Conservation (phyloP, 2,329 filamentous ascomycete genomes). For the Bipolaris sorokiniana region DNA sequence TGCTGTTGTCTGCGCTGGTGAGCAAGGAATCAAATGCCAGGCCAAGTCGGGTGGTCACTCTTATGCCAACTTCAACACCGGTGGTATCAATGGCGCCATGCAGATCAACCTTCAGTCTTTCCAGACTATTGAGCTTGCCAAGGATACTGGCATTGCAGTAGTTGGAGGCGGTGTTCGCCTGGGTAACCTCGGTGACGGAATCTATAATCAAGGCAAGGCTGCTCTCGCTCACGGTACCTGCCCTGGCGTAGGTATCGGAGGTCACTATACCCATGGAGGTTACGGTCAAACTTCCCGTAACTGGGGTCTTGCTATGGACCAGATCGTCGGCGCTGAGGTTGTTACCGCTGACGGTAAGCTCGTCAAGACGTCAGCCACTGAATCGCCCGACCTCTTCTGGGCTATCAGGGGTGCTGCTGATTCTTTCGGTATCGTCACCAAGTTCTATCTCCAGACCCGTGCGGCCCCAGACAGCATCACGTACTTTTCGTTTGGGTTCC, state of each 20-base stretch:
- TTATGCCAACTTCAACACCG: constrained; percentile 60
- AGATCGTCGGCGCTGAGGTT: constrained; percentile 44
- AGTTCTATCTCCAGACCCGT: constrained; percentile 45
- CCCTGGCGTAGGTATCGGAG: constrained; percentile 52
- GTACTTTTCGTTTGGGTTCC: constrained; percentile 37
- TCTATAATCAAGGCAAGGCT: constrained; percentile 44
- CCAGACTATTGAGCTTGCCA: constrained; percentile 53
- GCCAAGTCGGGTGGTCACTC: constrained; percentile 70
- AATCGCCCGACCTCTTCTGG: constrained; percentile 53
- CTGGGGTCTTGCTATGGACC: constrained; percentile 47
- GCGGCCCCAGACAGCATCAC: constrained; percentile 37
- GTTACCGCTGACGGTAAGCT: constrained; percentile 51
- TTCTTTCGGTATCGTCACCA: constrained; percentile 51
- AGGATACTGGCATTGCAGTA: constrained; percentile 49
- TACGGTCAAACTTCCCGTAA: constrained; percentile 46
- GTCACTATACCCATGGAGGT: constrained; percentile 46
- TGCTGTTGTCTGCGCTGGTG: constrained; percentile 63
- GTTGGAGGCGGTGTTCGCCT: constrained; percentile 60
- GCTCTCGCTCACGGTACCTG: constrained; percentile 61
- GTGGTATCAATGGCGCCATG: constrained; percentile 57
- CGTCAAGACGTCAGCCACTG: constrained; percentile 40
- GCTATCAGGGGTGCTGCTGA: constrained; percentile 51
- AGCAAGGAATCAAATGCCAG: constrained; percentile 62
- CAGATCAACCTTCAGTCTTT: constrained; percentile 57
- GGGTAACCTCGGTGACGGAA: constrained; percentile 46